Evolutionary conservation across 2,329 filamentous ascomycete genomes (phyloP).

Genomic region (Cytospora schulzeri): DNA sequence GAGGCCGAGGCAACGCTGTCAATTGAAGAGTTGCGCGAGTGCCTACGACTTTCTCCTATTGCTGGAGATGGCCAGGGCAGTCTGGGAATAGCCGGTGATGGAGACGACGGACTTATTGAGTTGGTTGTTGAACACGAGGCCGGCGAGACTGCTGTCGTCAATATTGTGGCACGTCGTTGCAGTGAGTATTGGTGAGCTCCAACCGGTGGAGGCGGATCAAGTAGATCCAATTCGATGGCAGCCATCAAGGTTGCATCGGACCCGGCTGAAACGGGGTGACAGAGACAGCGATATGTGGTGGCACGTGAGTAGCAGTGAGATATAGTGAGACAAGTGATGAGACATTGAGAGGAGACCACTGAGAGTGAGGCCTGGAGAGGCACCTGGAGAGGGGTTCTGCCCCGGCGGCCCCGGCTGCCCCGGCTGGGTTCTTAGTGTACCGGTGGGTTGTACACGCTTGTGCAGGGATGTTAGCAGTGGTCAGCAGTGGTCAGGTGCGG

Average conservation of each 20-base stretch:
- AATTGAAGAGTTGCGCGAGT: constrained; percentile 12
- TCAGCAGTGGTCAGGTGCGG: too few relatives aligned
- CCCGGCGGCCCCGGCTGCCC: too few relatives aligned
- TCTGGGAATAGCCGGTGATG: not conserved
- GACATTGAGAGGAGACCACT: too few relatives aligned
- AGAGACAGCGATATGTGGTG: not conserved
- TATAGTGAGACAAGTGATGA: too few relatives aligned
- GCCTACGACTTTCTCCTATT: not conserved
- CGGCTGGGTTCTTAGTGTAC: too few relatives aligned
- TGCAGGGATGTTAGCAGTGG: too few relatives aligned
- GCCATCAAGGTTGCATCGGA: not conserved
- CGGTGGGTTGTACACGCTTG: too few relatives aligned
- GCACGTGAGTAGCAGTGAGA: not conserved
- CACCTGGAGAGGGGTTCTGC: too few relatives aligned
- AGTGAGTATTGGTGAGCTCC: constrained; percentile 13
- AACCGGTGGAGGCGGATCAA: constrained; percentile 13
- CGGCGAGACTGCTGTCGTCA: constrained; percentile 1
- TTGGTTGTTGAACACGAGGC: constrained; percentile 6
- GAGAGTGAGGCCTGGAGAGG: too few relatives aligned
- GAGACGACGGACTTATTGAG: constrained; percentile 7
- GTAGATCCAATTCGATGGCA: constrained; percentile 22
- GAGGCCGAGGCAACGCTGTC: constrained; percentile 18
- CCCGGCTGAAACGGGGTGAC: not conserved
- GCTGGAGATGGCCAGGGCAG: constrained; percentile 9
- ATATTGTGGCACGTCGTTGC: constrained; percentile 7